Evolutionary conservation across 495 filamentous ascomycete species (phyloP).

Genomic region (Penicillium mononematosum): DNA sequence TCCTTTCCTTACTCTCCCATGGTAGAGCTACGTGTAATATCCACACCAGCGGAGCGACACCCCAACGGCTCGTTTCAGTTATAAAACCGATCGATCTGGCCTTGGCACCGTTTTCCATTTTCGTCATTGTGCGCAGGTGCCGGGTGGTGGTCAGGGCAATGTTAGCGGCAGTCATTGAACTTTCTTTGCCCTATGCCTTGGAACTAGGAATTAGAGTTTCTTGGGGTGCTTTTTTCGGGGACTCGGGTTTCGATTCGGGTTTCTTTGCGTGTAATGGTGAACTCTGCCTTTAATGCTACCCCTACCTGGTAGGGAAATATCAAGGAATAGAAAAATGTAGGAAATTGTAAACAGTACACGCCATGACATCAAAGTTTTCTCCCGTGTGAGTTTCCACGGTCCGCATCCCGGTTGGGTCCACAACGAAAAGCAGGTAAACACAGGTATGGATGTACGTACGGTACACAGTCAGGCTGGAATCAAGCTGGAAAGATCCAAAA

Average conservation of each 20-base stretch:
- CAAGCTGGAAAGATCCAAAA: conserved; percentile 9
- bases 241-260: background rate
- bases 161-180: conserved; percentile 7
- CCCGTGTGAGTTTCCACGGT: conserved; percentile 8
- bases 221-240: background rate
- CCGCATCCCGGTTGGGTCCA: conserved; percentile 3
- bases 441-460: background rate
- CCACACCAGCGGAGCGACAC: conserved; percentile 1
- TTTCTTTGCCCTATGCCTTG: conserved; percentile 6
- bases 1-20: background rate
- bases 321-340: background rate
- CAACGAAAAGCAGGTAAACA: background rate
- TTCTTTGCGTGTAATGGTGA: background rate
- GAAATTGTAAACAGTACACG: background rate
- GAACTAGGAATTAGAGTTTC: background rate
- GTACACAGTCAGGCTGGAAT: background rate
- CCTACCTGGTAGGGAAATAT: background rate
- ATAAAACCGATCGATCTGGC: conserved; percentile 5
- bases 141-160: conserved; percentile 4
- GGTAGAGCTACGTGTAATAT: background rate
- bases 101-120: conserved; percentile 13
- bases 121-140: background rate
- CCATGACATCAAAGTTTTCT: conserved; percentile 10
- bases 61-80: conserved; percentile 8
- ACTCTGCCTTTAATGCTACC: background rate